phyloP scores from a whole-genome alignment of 2,329 filamentous ascomycete species.

The Pleomassaria siparia region DNA sequence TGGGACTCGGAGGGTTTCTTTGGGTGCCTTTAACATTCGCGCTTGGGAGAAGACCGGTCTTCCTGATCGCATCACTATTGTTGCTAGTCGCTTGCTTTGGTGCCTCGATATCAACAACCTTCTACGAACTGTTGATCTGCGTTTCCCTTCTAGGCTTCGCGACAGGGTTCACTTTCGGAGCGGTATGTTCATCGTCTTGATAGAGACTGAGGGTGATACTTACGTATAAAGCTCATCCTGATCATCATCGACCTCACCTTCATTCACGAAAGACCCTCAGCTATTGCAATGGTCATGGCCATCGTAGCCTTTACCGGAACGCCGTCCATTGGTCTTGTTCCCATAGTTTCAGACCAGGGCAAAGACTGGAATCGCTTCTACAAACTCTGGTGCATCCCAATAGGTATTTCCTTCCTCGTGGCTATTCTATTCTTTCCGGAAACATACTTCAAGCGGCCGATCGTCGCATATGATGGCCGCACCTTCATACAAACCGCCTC shows the following conservation, averaged over 20 bases:
- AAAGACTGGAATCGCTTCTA: slow-evolving; percentile 31
- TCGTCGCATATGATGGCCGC: slow-evolving; percentile 46
- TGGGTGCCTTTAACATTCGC: slow-evolving; percentile 35
- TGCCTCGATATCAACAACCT: slow-evolving; percentile 20
- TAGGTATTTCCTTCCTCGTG: background rate
- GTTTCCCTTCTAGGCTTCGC: slow-evolving; percentile 25
- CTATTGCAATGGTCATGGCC: slow-evolving; percentile 30
- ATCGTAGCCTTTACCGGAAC: slow-evolving; percentile 13
- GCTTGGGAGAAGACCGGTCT: slow-evolving; percentile 33
- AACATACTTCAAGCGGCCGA: slow-evolving; percentile 46
- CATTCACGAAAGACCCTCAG: slow-evolving; percentile 35
- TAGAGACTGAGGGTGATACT: background rate
- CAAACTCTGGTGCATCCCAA: slow-evolving; percentile 21
- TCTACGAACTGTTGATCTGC: slow-evolving; percentile 17
- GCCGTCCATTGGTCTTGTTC: slow-evolving; percentile 18
- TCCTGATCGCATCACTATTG: slow-evolving; percentile 25
- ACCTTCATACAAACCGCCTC: slow-evolving; percentile 43
- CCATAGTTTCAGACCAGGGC: slow-evolving; percentile 13
- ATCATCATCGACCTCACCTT: slow-evolving; percentile 36
- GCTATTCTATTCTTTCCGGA: slow-evolving; percentile 38
- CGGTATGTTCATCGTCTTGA: slow-evolving; percentile 20
- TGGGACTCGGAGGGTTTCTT: slow-evolving; percentile 31
- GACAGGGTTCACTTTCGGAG: slow-evolving; percentile 23
- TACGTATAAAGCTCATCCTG: slow-evolving; percentile 22
- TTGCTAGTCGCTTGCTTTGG: slow-evolving; percentile 17